These are phyloP conservation scores for Russula virescens DNA, from an alignment of 768 basidiomycete genomes.

Conservation along the genomic window DNA sequence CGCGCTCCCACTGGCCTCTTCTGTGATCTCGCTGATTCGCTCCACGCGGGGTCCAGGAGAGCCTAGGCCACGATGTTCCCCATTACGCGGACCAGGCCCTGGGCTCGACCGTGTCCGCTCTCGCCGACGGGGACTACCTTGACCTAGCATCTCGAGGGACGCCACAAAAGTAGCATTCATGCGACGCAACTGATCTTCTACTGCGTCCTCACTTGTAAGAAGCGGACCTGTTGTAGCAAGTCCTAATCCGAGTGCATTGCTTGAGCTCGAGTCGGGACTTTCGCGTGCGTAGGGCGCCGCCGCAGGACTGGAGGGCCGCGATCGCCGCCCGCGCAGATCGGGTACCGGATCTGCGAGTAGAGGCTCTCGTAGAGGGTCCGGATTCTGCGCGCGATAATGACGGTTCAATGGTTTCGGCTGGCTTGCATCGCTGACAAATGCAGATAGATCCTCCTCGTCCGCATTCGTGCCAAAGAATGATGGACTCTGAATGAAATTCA, in stretches of 20 bases:
- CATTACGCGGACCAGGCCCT: constrained; percentile 12
- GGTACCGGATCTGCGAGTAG: background rate
- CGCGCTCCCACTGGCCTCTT: constrained; percentile 14
- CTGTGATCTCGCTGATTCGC: constrained; percentile 25
- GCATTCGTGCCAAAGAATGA: constrained; percentile 45
- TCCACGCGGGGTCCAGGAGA: constrained; percentile 19
- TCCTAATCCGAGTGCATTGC: constrained; percentile 25
- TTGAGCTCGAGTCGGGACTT: constrained; percentile 24
- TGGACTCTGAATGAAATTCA: constrained; percentile 30
- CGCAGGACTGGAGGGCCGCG: constrained; percentile 12
- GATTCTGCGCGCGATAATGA: constrained; percentile 24
- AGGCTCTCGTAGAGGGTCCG: constrained; percentile 21
- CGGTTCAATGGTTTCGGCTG: constrained; percentile 52
- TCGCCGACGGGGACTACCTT: constrained; percentile 30
- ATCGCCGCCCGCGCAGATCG: constrained; percentile 2
- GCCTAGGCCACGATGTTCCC: constrained; percentile 4
- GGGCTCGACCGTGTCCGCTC: constrained; percentile 27
- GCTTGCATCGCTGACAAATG: constrained; percentile 75
- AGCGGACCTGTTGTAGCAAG: constrained; percentile 41
- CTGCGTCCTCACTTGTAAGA: constrained; percentile 59
- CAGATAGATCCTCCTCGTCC: constrained; percentile 74
- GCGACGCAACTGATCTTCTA: constrained; percentile 55
- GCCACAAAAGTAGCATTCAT: constrained; percentile 67
- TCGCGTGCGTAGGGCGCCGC: constrained; percentile 14
- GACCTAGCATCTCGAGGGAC: constrained; percentile 51